phyloP scores from a whole-genome alignment of 768 basidiomycete genomes.

The Rhizopogon sp. region DNA sequence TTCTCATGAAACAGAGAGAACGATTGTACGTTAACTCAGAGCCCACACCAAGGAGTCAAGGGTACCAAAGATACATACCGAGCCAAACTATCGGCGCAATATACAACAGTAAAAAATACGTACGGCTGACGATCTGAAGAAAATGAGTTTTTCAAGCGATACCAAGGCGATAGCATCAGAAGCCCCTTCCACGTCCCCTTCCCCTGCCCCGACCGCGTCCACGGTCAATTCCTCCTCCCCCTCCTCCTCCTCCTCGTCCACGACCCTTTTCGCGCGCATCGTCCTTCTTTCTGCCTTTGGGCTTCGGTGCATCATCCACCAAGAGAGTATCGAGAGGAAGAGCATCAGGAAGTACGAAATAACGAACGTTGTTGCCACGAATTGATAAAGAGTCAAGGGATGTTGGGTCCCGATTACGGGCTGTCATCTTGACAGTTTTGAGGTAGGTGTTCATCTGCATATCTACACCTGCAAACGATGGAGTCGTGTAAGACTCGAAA shows the following conservation, averaged over 20 bases:
- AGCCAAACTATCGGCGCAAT: too few relatives aligned
- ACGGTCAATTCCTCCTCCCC: conserved; percentile 35
- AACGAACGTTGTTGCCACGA: conserved; percentile 94
- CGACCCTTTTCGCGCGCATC: conserved; percentile 62
- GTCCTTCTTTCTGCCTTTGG: conserved; percentile 90
- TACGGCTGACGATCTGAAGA: not conserved
- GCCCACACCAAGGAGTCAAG: too few relatives aligned
- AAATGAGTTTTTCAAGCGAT: not conserved
- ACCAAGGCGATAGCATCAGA: conserved; percentile 10
- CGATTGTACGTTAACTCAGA: too few relatives aligned
- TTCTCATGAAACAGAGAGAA: too few relatives aligned
- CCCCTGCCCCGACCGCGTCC: conserved; percentile 55
- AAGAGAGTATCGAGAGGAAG: conserved; percentile 93
- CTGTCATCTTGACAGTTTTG: conserved; percentile 97
- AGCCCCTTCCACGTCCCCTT: conserved; percentile 43
- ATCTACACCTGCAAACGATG: conserved; percentile 71
- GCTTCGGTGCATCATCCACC: conserved; percentile 96
- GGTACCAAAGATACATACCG: too few relatives aligned
- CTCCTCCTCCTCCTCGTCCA: conserved; percentile 29
- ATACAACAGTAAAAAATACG: not conserved
- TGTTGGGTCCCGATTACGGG: conserved; percentile 82
- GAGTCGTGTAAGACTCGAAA: conserved; percentile 2
- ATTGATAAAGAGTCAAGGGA: conserved; percentile 90
- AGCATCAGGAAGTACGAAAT: conserved; percentile 96
- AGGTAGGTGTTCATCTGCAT: conserved; percentile 99